These are phyloP conservation scores for Penicillium goetzii DNA, from an alignment of 495 filamentous ascomycete species.

Conservation along the genomic window DNA sequence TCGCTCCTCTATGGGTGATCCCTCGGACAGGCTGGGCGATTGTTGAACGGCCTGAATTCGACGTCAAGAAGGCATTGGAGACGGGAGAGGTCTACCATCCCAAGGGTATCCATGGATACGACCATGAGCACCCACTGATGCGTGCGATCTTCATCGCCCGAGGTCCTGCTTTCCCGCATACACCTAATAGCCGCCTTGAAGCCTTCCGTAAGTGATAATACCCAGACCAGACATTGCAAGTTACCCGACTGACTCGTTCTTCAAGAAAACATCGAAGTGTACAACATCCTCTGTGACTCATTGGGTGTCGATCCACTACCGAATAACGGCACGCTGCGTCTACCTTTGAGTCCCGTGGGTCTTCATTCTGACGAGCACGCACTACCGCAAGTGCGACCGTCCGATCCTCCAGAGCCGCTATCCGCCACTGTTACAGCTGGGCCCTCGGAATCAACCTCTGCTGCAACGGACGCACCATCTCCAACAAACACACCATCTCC, in stretches of 20 bases:
- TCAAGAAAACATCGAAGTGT: constrained; percentile 89
- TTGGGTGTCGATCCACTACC: constrained; percentile 67
- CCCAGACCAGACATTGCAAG: neutral
- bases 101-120: constrained; percentile 84
- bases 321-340: constrained; percentile 86
- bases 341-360: constrained; percentile 72
- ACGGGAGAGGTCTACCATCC: constrained; percentile 72
- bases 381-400: constrained; percentile 38
- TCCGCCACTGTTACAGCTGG: constrained; percentile 6
- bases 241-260: constrained; percentile 1
- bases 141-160: constrained; percentile 87
- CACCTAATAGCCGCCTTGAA: constrained; percentile 76
- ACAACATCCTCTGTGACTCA: constrained; percentile 90
- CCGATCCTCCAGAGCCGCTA: constrained; percentile 40
- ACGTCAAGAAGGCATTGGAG: constrained; percentile 64
- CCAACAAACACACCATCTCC: constrained; percentile 12
- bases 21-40: constrained; percentile 90
- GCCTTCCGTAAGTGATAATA: constrained; percentile 72
- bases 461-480: constrained; percentile 24
- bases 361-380: constrained; percentile 60
- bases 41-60: constrained; percentile 76
- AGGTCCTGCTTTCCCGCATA: constrained; percentile 85
- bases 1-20: constrained; percentile 90
- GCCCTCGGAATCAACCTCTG: constrained; percentile 21
- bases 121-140: constrained; percentile 89